Evolutionary conservation across 129 eudicot species (phyloP).

Genomic region (Scalesia atractyloides): DNA sequence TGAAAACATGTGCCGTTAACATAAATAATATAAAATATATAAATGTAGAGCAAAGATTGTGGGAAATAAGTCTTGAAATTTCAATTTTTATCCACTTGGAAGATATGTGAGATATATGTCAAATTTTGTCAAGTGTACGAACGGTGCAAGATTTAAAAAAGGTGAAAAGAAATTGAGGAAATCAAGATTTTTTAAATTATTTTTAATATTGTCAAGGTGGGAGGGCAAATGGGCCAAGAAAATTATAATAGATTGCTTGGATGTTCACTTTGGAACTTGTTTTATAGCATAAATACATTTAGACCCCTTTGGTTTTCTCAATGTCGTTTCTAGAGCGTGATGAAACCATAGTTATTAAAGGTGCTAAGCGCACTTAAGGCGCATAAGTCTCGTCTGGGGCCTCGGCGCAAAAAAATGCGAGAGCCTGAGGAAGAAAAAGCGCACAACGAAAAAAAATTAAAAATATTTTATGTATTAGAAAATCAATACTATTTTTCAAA

Average conservation of each 20-base stretch:
- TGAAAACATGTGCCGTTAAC: conserved; percentile 48
- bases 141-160: conserved; percentile 43
- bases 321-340: too few species aligned
- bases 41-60: conserved; percentile 3
- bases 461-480: too few species aligned
- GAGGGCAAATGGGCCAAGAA: conserved; percentile 25
- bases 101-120: conserved; percentile 47
- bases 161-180: neutral
- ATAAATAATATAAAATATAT: conserved; percentile 25
- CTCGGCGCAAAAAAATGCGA: too few species aligned
- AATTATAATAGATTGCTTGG: neutral
- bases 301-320: neutral
- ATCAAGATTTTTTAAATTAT: conserved; percentile 15
- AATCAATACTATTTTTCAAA: too few species aligned
- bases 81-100: conserved; percentile 13
- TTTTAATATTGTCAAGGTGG: conserved; percentile 21
- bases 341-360: too few species aligned
- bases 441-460: too few species aligned
- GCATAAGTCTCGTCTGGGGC: too few species aligned
- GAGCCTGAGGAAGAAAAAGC: too few species aligned
- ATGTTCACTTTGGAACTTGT: neutral
- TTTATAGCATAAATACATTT: neutral
- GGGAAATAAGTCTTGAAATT: conserved; percentile 19
- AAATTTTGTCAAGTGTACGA: conserved; percentile 38
- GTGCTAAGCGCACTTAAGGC: too few species aligned